These are phyloP conservation scores for Plectosphaerella cucumerina DNA, from an alignment of 2,329 filamentous ascomycete genomes.

Conservation along the genomic window DNA sequence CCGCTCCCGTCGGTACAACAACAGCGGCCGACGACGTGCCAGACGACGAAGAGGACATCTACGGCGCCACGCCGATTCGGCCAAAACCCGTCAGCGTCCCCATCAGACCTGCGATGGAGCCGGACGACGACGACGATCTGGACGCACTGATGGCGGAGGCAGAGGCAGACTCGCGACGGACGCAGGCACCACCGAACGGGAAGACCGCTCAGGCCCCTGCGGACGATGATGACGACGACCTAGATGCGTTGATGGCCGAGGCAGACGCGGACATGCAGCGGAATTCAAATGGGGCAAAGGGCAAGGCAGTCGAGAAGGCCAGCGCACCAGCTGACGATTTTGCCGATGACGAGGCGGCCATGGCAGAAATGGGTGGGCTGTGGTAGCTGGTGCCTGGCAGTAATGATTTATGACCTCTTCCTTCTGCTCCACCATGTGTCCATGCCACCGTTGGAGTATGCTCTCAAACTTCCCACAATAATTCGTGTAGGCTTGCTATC, in stretches of 20 bases:
- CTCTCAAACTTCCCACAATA: no score
- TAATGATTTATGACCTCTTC: not conserved
- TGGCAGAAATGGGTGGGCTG: constrained; percentile 59
- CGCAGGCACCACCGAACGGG: not conserved
- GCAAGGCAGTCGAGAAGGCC: not conserved
- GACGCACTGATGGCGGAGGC: constrained; percentile 51
- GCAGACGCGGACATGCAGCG: constrained; percentile 22
- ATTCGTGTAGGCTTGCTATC: no score
- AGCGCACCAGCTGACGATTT: constrained; percentile 34
- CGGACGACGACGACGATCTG: constrained; percentile 37
- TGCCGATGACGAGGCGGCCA: constrained; percentile 62
- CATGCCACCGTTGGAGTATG: no score
- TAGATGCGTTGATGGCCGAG: constrained; percentile 39
- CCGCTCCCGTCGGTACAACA: constrained; percentile 10
- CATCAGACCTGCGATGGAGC: constrained; percentile 6
- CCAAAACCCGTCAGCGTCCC: constrained; percentile 15
- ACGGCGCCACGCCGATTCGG: constrained; percentile 45
- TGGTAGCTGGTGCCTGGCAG: constrained; percentile 30
- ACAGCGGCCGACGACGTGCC: constrained; percentile 23
- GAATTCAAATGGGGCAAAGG: constrained; percentile 5
- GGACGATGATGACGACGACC: constrained; percentile 30
- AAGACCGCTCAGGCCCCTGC: constrained; percentile 1
- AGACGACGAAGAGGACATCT: constrained; percentile 47
- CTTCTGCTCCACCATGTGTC: no score
- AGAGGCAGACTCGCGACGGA: constrained; percentile 20